phyloP scores from a whole-genome alignment of 768 basidiomycete species.

The Trametes elegans region DNA sequence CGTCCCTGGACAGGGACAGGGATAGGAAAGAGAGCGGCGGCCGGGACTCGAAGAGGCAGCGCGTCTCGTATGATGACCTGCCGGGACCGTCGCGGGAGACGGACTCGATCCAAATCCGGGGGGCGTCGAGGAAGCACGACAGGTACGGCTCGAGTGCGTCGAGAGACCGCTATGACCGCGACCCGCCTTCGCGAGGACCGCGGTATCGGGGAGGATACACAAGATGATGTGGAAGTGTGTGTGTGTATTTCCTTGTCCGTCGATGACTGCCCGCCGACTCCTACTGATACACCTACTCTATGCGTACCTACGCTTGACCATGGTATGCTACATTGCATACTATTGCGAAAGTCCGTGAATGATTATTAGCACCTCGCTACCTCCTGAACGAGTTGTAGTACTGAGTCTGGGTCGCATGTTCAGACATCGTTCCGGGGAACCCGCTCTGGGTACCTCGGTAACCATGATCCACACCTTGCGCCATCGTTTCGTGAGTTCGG shows the following conservation, averaged over 20 bases:
- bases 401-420: neutral
- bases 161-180: conserved; percentile 13
- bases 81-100: conserved; percentile 27
- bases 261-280: no score
- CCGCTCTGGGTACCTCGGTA: neutral
- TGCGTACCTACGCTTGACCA: no score
- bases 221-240: conserved; percentile 17
- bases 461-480: conserved; percentile 3
- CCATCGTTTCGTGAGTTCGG: no score
- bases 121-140: conserved; percentile 22
- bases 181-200: conserved; percentile 25
- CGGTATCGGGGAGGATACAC: conserved; percentile 33
- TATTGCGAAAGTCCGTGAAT: neutral
- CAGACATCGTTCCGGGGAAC: neutral
- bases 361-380: neutral
- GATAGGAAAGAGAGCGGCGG: conserved; percentile 2
- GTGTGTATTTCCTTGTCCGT: no score
- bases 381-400: conserved; percentile 4
- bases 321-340: neutral
- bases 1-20: conserved; percentile 6
- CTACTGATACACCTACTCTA: no score
- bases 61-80: conserved; percentile 16
- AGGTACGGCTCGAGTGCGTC: conserved; percentile 15
- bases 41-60: conserved; percentile 14
- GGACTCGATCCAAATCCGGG: conserved; percentile 26